Evolutionary conservation across 176 grass and related monocot genomes (phyloP).

Genomic region (Ampelocalamus luodianensis): DNA sequence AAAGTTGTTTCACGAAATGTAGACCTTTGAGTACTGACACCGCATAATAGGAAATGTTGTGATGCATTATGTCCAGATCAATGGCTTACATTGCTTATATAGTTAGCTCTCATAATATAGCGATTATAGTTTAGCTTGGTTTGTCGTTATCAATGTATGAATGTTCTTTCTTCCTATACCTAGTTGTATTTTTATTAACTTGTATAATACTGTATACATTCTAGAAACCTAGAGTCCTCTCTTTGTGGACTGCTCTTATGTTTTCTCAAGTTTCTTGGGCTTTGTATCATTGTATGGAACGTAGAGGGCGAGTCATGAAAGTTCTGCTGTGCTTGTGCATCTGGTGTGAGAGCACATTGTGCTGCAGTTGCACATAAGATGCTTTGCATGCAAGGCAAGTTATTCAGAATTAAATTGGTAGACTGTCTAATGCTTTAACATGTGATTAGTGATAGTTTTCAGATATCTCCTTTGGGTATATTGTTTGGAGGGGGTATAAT

Average conservation of each 20-base stretch:
- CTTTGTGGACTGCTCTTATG: not conserved
- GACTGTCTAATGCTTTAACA: not conserved
- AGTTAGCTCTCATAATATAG: not conserved
- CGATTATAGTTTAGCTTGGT: not conserved
- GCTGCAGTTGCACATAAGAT: not conserved
- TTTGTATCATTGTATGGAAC: not conserved
- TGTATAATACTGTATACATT: conserved; percentile 2
- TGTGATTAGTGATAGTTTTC: not conserved
- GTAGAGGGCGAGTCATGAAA: not conserved
- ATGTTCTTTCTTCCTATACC: not conserved
- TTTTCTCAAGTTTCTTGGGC: not conserved
- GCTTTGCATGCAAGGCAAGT: not conserved
- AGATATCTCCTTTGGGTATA: not conserved
- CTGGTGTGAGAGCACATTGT: not conserved
- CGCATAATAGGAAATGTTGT: not conserved
- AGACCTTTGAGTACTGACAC: not conserved
- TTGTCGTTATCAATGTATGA: not conserved
- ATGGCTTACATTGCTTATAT: not conserved
- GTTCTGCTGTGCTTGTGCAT: not conserved
- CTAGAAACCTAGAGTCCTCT: not conserved
- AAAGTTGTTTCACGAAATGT: not conserved
- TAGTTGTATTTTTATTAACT: conserved; percentile 16
- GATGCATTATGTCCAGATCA: not conserved
- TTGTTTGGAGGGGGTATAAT: not conserved
- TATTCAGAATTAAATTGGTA: not conserved